These are phyloP conservation scores for Boletus fagicola DNA, from an alignment of 768 basidiomycete genomes.

Conservation along the genomic window DNA sequence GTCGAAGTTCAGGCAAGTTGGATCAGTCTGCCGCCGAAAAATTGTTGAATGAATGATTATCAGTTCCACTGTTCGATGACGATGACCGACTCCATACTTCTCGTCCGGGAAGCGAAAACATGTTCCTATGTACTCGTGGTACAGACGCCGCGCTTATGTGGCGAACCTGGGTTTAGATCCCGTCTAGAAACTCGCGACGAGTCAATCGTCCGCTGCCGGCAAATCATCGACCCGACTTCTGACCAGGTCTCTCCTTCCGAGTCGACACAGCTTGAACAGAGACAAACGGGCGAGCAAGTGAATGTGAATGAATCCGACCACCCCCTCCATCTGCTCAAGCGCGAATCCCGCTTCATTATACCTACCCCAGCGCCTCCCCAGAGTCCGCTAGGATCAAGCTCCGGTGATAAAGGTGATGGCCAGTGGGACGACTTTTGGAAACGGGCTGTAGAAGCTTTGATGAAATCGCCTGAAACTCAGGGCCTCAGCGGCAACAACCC, in stretches of 20 bases:
- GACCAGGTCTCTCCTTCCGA: conserved; percentile 25
- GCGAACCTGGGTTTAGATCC: conserved; percentile 89
- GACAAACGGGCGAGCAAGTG: conserved; percentile 27
- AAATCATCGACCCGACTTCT: conserved; percentile 48
- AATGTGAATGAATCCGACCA: conserved; percentile 51
- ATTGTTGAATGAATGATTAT: conserved; percentile 4
- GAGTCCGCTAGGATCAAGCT: conserved; percentile 18
- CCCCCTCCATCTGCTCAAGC: conserved; percentile 52
- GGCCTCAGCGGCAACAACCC: conserved; percentile 29
- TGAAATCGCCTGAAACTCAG: conserved; percentile 33
- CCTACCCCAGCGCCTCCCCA: conserved; percentile 26
- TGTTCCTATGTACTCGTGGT: conserved; percentile 94
- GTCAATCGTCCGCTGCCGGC: conserved; percentile 73
- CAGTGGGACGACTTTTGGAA: conserved; percentile 28
- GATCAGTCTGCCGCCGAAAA: neutral
- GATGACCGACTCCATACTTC: conserved; percentile 84
- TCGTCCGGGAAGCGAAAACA: conserved; percentile 90
- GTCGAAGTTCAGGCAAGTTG: conserved; percentile 88
- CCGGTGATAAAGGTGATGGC: conserved; percentile 15
- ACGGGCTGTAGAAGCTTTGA: conserved; percentile 29
- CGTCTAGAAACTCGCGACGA: conserved; percentile 64
- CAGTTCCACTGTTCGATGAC: conserved; percentile 97
- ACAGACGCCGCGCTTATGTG: conserved; percentile 91
- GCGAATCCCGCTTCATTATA: conserved; percentile 48
- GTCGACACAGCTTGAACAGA: conserved; percentile 32